Evolutionary conservation across 768 basidiomycete species (phyloP).

Genomic region (Gyrodon lividus): DNA sequence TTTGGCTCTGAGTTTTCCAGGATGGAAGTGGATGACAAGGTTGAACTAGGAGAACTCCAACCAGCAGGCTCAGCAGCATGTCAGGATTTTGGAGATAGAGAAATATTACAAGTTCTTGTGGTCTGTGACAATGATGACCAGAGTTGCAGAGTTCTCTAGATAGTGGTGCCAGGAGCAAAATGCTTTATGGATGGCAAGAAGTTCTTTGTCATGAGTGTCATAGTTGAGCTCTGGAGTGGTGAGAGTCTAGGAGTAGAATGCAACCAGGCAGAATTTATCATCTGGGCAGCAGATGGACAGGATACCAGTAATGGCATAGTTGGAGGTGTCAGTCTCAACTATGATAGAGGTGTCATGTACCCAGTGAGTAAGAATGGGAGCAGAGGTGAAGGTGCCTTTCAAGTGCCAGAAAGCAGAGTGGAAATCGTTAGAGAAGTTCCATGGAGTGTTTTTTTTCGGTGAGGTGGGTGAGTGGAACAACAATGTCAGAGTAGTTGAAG

Average conservation of each 20-base stretch:
- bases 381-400: not conserved
- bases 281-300: not conserved
- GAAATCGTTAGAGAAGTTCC: conserved; percentile 12
- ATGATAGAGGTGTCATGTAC: not conserved
- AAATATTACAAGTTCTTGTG: not conserved
- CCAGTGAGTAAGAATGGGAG: not conserved
- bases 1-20: too few relatives aligned
- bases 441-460: conserved; percentile 22
- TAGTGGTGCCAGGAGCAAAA: too few relatives aligned
- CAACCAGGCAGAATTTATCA: too few relatives aligned
- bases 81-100: not conserved
- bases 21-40: too few relatives aligned
- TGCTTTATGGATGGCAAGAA: too few relatives aligned
- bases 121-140: not conserved
- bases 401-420: conserved; percentile 19
- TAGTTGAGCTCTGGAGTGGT: too few relatives aligned
- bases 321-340: not conserved
- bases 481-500: too few relatives aligned
- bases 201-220: too few relatives aligned
- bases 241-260: too few relatives aligned
- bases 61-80: too few relatives aligned
- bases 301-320: not conserved
- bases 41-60: too few relatives aligned
- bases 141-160: too few relatives aligned
- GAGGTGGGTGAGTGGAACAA: conserved; percentile 28